These are phyloP conservation scores for Colletotrichum acutatum DNA, from an alignment of 2,329 filamentous ascomycete genomes.

Conservation along the genomic window DNA sequence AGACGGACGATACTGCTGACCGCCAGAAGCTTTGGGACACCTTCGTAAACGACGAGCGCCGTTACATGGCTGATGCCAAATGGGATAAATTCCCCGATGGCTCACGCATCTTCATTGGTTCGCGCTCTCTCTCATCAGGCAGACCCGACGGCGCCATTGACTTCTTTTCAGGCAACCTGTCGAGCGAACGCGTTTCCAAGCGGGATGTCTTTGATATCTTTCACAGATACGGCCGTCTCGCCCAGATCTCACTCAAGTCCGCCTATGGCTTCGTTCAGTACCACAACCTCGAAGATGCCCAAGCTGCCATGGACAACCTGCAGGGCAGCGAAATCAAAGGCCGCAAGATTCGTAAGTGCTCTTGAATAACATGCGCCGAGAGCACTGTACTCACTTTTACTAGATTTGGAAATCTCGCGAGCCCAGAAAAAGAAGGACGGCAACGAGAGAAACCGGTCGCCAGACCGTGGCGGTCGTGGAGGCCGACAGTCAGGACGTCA, in stretches of 20 bases:
- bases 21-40: slow-evolving; percentile 76
- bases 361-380: not conserved
- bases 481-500: slow-evolving; percentile 55
- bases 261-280: slow-evolving; percentile 98
- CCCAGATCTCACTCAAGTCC: slow-evolving; percentile 96
- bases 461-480: slow-evolving; percentile 62
- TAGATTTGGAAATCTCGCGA: slow-evolving; percentile 91
- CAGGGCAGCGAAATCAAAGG: slow-evolving; percentile 86
- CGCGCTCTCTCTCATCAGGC: slow-evolving; percentile 46
- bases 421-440: slow-evolving; percentile 83
- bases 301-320: slow-evolving; percentile 78
- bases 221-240: slow-evolving; percentile 83
- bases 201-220: slow-evolving; percentile 94
- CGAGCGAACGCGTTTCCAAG: slow-evolving; percentile 92
- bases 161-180: slow-evolving; percentile 78
- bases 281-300: slow-evolving; percentile 79
- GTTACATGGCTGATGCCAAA: slow-evolving; percentile 80
- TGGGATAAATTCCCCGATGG: slow-evolving; percentile 85
- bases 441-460: slow-evolving; percentile 63
- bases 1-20: slow-evolving; percentile 51
- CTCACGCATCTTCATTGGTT: slow-evolving; percentile 85
- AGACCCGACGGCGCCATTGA: slow-evolving; percentile 34
- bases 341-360: slow-evolving; percentile 87
- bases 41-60: slow-evolving; percentile 78
- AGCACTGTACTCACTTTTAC: not conserved